phyloP scores from a whole-genome alignment of 805 yeast genomes.

The Hanseniaspora pseudoguilliermondii region DNA sequence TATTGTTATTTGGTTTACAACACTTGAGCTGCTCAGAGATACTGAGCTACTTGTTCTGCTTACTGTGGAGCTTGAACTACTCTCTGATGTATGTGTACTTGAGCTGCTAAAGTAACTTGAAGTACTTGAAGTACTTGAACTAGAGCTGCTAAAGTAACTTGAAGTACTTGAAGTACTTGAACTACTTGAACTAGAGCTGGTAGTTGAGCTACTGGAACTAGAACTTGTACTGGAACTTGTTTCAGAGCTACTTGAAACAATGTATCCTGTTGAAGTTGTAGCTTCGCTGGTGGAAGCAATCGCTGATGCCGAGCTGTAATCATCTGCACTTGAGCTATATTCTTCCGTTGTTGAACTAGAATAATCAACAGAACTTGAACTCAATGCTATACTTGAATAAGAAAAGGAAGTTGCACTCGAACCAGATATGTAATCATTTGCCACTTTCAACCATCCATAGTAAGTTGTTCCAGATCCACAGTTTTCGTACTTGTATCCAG shows the following conservation, averaged over 20 bases:
- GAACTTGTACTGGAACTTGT: conserved; percentile 6
- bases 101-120: conserved; percentile 12
- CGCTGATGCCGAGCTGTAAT: neutral
- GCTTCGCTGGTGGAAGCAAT: neutral
- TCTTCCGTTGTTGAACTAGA: neutral
- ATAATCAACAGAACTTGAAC: neutral
- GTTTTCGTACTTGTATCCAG: conserved; percentile 21
- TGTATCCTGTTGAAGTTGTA: neutral
- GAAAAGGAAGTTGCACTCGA: conserved; percentile 3
- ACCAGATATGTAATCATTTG: conserved; percentile 11
- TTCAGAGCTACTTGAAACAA: neutral
- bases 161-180: conserved; percentile 12
- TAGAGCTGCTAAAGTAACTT: conserved; percentile 9
- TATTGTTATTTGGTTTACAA: neutral
- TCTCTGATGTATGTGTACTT: conserved; percentile 8
- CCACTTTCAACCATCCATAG: conserved; percentile 21
- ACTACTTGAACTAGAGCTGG: conserved; percentile 11
- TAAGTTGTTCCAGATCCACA: conserved; percentile 19
- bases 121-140: conserved; percentile 11
- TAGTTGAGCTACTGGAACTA: conserved; percentile 10
- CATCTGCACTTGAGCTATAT: too few relatives aligned
- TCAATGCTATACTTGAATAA: neutral
- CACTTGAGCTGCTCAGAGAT: neutral
- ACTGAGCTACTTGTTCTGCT: conserved; percentile 9
- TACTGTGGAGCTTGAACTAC: conserved; percentile 12